Conservation (phyloP, 805 yeast genomes). For the Pichia deserticola region DNA sequence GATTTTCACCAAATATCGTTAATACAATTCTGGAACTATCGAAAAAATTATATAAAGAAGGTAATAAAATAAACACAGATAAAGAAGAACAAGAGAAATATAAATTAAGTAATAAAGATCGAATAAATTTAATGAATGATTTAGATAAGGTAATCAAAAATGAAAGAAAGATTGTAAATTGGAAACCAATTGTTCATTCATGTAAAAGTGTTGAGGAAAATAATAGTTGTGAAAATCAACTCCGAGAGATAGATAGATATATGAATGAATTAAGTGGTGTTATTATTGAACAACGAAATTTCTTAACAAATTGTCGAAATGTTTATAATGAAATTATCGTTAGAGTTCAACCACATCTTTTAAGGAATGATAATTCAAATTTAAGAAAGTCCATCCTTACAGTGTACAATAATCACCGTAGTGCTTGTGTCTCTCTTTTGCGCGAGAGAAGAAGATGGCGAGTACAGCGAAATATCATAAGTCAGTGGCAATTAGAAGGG, state of each 20-base stretch:
- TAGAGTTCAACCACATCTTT: too few relatives aligned
- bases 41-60: background rate
- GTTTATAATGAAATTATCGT: background rate
- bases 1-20: conserved; percentile 23
- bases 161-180: background rate
- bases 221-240: background rate
- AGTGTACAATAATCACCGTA: background rate
- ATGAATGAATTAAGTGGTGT: background rate
- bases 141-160: background rate
- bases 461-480: background rate
- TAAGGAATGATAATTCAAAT: too few relatives aligned
- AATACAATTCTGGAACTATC: background rate
- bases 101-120: background rate
- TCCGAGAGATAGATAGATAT: background rate
- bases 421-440: too few relatives aligned
- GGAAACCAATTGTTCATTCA: background rate
- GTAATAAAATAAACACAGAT: too few relatives aligned
- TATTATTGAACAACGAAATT: background rate
- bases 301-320: background rate
- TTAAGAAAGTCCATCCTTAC: background rate
- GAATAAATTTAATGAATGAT: too few relatives aligned
- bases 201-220: background rate
- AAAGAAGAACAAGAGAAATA: background rate
- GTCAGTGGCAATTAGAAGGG: too few relatives aligned
- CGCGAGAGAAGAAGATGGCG: background rate